phyloP scores from a whole-genome alignment of 2,329 filamentous ascomycete genomes.

The Stachybotrys echinatus region DNA sequence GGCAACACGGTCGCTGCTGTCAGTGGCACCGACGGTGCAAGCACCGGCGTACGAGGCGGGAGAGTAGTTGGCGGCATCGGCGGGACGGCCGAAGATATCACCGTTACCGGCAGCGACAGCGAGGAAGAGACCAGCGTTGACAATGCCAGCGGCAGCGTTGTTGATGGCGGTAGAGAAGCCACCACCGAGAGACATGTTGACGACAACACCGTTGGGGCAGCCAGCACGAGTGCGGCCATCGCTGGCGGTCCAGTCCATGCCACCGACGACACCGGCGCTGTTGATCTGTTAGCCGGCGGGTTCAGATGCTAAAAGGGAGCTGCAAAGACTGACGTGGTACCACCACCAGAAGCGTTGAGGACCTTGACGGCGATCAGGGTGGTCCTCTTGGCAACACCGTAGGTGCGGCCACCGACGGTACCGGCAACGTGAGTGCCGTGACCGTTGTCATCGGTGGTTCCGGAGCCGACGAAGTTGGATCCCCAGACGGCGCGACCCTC shows the following conservation, averaged over 20 bases:
- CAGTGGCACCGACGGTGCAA: conserved; percentile 48
- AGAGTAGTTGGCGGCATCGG: conserved; percentile 38
- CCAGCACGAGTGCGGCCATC: conserved; percentile 26
- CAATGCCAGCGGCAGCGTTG: conserved; percentile 40
- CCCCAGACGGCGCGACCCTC: conserved; percentile 26
- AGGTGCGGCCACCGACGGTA: conserved; percentile 24
- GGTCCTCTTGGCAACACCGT: conserved; percentile 37
- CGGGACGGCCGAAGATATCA: conserved; percentile 21
- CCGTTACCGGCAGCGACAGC: conserved; percentile 52
- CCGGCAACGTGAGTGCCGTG: conserved; percentile 36
- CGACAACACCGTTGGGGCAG: conserved; percentile 41
- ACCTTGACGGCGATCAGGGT: conserved; percentile 41
- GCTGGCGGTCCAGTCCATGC: conserved; percentile 36
- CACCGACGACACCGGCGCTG: conserved; percentile 38
- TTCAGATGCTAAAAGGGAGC: neutral
- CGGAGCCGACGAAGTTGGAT: conserved; percentile 18
- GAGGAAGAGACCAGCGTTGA: conserved; percentile 43
- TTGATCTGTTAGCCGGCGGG: neutral
- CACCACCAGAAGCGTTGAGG: conserved; percentile 26
- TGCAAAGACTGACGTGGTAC: conserved; percentile 15
- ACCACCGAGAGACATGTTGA: conserved; percentile 56
- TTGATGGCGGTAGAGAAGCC: conserved; percentile 40
- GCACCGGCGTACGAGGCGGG: conserved; percentile 41
- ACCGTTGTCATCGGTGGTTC: conserved; percentile 24
- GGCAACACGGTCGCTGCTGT: conserved; percentile 31